phyloP scores from a whole-genome alignment of 805 yeast genomes.

The Metschnikowia corniflorae region DNA sequence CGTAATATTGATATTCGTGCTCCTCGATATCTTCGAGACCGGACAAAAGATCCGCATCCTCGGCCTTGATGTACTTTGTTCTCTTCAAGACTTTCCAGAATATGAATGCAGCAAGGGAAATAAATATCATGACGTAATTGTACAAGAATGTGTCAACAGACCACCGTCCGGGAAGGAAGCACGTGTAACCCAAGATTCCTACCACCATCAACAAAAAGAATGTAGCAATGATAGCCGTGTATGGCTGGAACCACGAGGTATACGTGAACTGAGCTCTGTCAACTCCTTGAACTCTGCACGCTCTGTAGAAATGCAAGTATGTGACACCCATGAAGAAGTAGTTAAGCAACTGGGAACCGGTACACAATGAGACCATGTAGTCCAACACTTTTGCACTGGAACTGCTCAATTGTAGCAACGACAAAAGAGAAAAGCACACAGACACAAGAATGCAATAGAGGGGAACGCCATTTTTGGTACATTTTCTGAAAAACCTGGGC shows the following conservation, averaged over 20 bases:
- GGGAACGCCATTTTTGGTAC: conserved; percentile 19
- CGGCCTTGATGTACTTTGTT: conserved; percentile 38
- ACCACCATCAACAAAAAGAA: conserved; percentile 33
- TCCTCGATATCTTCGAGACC: conserved; percentile 48
- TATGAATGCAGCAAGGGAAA: conserved; percentile 28
- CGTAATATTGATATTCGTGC: conserved; percentile 43
- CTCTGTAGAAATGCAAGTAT: conserved; percentile 21
- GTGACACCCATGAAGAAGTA: conserved; percentile 20
- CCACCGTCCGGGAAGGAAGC: conserved; percentile 69
- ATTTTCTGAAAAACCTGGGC: conserved; percentile 16
- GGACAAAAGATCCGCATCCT: conserved; percentile 43
- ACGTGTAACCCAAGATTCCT: conserved; percentile 68
- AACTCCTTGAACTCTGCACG: conserved; percentile 21
- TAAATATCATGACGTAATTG: conserved; percentile 68
- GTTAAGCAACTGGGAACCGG: conserved; percentile 21
- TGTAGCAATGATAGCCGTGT: conserved; percentile 30
- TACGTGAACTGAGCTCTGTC: conserved; percentile 39
- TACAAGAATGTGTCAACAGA: conserved; percentile 57
- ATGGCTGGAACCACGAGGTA: conserved; percentile 44
- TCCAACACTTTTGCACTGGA: conserved; percentile 17
- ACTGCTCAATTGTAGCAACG: conserved; percentile 19
- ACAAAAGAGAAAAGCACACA: conserved; percentile 18
- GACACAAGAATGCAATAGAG: conserved; percentile 20
- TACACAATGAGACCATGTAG: conserved; percentile 22
- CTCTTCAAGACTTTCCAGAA: conserved; percentile 37